Conservation (phyloP, 148 eudicot species). For the Hydrangea macrophylla region DNA sequence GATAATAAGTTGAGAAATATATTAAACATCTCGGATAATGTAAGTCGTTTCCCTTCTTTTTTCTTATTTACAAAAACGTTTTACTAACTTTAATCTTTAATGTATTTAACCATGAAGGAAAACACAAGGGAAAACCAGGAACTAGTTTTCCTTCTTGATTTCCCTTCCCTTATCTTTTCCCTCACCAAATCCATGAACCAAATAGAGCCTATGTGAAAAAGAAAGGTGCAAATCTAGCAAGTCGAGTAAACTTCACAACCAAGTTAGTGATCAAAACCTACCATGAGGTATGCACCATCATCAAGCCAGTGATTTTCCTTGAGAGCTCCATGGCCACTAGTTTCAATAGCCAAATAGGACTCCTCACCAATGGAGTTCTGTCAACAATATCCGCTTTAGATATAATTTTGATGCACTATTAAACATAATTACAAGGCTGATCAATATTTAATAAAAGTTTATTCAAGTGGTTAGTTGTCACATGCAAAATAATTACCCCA, state of each 20-base stretch:
- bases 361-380: slow-evolving; percentile 90
- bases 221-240: not conserved
- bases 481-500: not conserved
- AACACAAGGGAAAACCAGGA: too few species aligned
- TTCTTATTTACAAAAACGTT: too few species aligned
- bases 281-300: slow-evolving; percentile 99
- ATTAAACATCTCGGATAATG: too few species aligned
- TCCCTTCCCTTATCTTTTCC: too few species aligned
- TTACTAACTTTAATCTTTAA: too few species aligned
- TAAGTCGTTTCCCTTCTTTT: too few species aligned
- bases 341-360: slow-evolving; percentile 95
- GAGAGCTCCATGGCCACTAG: slow-evolving; percentile 99
- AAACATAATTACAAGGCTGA: not conserved
- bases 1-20: too few species aligned
- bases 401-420: not conserved
- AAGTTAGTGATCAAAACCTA: slow-evolving; percentile 19
- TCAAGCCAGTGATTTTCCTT: slow-evolving; percentile 99
- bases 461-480: not conserved
- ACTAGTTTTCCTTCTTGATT: too few species aligned
- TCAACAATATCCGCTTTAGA: slow-evolving; percentile 8
- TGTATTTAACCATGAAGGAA: too few species aligned
- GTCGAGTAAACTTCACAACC: not conserved
- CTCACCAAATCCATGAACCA: too few species aligned
- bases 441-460: not conserved
- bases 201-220: not conserved